phyloP scores from a whole-genome alignment of 768 basidiomycete species.

The Hydnomerulius pinastri region DNA sequence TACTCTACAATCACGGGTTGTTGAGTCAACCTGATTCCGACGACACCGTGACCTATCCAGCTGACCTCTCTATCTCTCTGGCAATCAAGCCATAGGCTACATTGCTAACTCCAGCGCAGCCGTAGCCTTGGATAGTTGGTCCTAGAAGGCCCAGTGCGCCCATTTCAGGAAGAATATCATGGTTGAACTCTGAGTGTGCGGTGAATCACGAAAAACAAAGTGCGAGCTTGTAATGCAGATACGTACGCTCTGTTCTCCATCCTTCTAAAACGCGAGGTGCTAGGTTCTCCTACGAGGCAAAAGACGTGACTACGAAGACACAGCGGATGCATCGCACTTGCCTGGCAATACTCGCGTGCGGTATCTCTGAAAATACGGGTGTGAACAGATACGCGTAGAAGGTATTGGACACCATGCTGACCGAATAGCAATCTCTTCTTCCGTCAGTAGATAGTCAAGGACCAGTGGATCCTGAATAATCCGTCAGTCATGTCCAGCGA shows the following conservation, averaged over 20 bases:
- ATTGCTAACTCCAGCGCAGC: slow-evolving; percentile 88
- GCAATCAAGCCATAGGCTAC: slow-evolving; percentile 95
- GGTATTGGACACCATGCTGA: slow-evolving; percentile 33
- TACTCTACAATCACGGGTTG: slow-evolving; percentile 50
- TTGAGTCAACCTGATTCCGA: neutral
- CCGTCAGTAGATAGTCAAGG: slow-evolving; percentile 77
- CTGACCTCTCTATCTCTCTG: slow-evolving; percentile 87
- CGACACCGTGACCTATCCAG: neutral
- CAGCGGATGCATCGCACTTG: slow-evolving; percentile 26
- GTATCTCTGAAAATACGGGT: slow-evolving; percentile 58
- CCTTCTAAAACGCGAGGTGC: slow-evolving; percentile 86
- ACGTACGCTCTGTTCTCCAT: slow-evolving; percentile 82
- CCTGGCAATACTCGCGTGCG: slow-evolving; percentile 80
- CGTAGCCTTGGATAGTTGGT: slow-evolving; percentile 90
- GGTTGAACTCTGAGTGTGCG: slow-evolving; percentile 65
- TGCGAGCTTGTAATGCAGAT: neutral
- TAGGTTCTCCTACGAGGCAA: slow-evolving; percentile 65
- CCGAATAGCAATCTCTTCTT: slow-evolving; percentile 91
- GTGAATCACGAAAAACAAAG: neutral
- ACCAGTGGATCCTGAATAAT: slow-evolving; percentile 76
- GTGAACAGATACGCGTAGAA: neutral
- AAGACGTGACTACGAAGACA: neutral
- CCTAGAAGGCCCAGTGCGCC: slow-evolving; percentile 89
- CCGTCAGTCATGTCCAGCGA: neutral
- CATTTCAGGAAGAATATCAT: slow-evolving; percentile 83